A percentile compares a stretch with the other conserved stretches of the same genome.
phyloP scores from a whole-genome alignment of 768 basidiomycete genomes.

The Bullera alba region DNA sequence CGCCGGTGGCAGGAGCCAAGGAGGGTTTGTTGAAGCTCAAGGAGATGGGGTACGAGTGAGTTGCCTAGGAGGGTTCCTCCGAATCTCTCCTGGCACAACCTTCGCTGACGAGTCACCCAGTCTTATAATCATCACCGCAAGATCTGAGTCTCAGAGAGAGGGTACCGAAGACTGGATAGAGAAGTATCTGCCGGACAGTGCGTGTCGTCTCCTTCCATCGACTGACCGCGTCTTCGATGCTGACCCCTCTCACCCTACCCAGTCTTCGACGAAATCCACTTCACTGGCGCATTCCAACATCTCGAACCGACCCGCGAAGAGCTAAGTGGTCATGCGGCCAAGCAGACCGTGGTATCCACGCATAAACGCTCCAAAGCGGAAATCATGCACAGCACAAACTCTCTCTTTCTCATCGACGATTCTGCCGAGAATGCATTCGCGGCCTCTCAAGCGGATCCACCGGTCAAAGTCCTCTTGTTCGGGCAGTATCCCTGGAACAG shows the following conservation, averaged over 20 bases:
- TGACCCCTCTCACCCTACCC: neutral
- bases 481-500: conserved; percentile 73
- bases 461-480: conserved; percentile 62
- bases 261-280: conserved; percentile 51
- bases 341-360: conserved; percentile 27
- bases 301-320: conserved; percentile 44
- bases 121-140: conserved; percentile 70
- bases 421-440: conserved; percentile 69
- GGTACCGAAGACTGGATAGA: conserved; percentile 64
- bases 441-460: conserved; percentile 52
- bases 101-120: conserved; percentile 18
- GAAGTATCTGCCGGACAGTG: conserved; percentile 58
- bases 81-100: neutral
- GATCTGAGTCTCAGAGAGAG: conserved; percentile 54
- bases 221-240: conserved; percentile 51
- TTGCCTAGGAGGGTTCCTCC: neutral
- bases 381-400: conserved; percentile 61
- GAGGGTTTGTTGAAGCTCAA: conserved; percentile 57
- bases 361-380: conserved; percentile 63
- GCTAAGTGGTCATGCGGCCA: conserved; percentile 45
- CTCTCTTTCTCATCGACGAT: conserved; percentile 68
- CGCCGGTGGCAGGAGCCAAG: conserved; percentile 58
- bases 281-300: conserved; percentile 61
- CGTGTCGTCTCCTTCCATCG: conserved; percentile 15
- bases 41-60: conserved; percentile 55